A percentile compares a stretch with the other conserved stretches of the same genome.
These are phyloP conservation scores for Podaxis sp. DNA, from an alignment of 768 basidiomycete genomes.

Conservation along the genomic window DNA sequence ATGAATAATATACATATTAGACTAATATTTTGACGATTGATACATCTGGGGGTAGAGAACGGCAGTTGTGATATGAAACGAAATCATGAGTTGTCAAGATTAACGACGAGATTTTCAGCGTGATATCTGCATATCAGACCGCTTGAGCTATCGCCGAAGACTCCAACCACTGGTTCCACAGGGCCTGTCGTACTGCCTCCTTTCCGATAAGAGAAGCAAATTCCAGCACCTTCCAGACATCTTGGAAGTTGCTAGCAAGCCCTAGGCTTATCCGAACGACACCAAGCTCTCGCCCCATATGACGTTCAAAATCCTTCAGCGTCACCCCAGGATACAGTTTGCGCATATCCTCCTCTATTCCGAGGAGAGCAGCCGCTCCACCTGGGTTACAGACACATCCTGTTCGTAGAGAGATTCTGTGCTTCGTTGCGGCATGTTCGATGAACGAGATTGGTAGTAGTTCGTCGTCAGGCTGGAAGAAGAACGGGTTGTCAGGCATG, in stretches of 20 bases:
- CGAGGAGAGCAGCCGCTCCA: constrained; percentile 71
- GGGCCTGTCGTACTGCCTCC: constrained; percentile 21
- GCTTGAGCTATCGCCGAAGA: constrained; percentile 23
- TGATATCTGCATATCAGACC: constrained; percentile 18
- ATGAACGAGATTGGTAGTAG: constrained; percentile 74
- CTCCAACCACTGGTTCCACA: constrained; percentile 34
- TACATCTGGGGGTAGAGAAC: neutral
- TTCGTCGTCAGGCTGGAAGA: constrained; percentile 56
- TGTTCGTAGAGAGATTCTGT: constrained; percentile 73
- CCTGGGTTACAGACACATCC: constrained; percentile 92
- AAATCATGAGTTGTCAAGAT: constrained; percentile 18
- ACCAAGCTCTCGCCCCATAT: constrained; percentile 67
- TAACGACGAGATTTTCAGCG: constrained; percentile 13
- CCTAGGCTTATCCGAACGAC: constrained; percentile 80
- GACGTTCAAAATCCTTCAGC: constrained; percentile 58
- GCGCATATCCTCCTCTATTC: constrained; percentile 65
- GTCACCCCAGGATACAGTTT: constrained; percentile 58
- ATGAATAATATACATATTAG: constrained; percentile 12
- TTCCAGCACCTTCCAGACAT: constrained; percentile 59
- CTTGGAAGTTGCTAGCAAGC: constrained; percentile 75
- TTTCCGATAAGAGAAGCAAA: constrained; percentile 48
- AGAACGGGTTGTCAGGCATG: constrained; percentile 2
- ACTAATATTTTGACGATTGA: constrained; percentile 3
- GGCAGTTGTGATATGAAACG: neutral
- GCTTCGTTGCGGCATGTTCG: constrained; percentile 62